These are phyloP conservation scores for Schizosaccharomyces versatilis DNA, from an alignment of 1,139 yeast species.

Conservation along the genomic window DNA sequence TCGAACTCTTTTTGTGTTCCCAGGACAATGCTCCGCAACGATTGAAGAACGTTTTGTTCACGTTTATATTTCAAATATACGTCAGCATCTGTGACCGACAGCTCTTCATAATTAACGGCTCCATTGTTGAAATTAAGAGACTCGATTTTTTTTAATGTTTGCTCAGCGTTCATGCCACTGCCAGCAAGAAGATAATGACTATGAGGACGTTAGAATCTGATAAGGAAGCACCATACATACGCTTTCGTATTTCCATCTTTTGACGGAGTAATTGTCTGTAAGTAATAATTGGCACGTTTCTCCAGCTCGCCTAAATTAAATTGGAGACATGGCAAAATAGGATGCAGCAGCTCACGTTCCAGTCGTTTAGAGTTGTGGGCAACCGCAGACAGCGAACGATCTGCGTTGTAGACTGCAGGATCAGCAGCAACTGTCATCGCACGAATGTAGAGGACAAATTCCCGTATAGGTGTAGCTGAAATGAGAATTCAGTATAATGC, in stretches of 20 bases:
- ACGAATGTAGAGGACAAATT: background rate
- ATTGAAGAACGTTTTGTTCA: constrained; percentile 60
- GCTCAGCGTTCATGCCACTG: constrained; percentile 74
- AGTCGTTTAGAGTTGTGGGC: constrained; percentile 4
- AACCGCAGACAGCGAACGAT: background rate
- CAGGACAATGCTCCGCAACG: constrained; percentile 61
- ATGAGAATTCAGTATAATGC: too few relatives aligned
- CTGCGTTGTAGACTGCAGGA: background rate
- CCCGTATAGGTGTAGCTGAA: too few relatives aligned
- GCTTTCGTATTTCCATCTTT: constrained; percentile 2
- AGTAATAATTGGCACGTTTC: background rate
- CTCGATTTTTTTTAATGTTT: constrained; percentile 41
- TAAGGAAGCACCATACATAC: constrained; percentile 15
- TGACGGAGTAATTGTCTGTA: background rate
- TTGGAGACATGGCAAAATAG: constrained; percentile 7
- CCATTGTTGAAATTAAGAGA: constrained; percentile 17
- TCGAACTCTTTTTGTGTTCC: constrained; percentile 72
- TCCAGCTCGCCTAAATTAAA: constrained; percentile 5
- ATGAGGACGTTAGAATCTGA: constrained; percentile 30
- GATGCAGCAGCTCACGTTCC: constrained; percentile 4
- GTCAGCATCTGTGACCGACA: constrained; percentile 17
- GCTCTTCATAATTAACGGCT: constrained; percentile 13
- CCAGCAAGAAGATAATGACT: constrained; percentile 83
- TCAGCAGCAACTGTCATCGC: background rate
- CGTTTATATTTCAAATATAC: constrained; percentile 35